A percentile compares a stretch with the other conserved stretches of the same genome.
Conservation (phyloP, 305 asterid genomes). For the Fraxinus albicans region DNA sequence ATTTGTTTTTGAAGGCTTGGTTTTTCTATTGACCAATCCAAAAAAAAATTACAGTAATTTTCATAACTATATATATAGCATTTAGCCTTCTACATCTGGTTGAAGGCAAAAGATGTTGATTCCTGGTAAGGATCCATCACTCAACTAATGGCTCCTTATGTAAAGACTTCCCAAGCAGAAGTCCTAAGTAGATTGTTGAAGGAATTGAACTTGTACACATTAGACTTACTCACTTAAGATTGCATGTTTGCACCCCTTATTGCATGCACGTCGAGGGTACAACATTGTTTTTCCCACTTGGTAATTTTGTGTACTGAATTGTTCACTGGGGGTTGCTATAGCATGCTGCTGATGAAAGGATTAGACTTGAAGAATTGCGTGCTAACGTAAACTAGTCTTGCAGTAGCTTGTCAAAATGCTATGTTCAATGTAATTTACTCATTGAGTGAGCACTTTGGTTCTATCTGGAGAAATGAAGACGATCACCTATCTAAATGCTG, state of each 20-base stretch:
- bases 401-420: constrained; percentile 19
- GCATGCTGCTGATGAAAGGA: constrained; percentile 99
- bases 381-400: constrained; percentile 50
- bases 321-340: constrained; percentile 36
- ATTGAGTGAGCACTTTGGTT: constrained; percentile 40
- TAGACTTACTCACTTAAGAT: not conserved
- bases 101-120: constrained; percentile 11
- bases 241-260: not conserved
- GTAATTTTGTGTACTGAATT: constrained; percentile 13
- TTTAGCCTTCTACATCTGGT: constrained; percentile 3
- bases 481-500: constrained; percentile 63
- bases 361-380: constrained; percentile 84
- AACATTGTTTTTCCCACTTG: constrained; percentile 6
- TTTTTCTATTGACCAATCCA: not conserved
- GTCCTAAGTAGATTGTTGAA: not conserved
- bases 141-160: not conserved
- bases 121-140: not conserved
- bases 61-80: not conserved
- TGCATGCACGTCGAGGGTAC: constrained; percentile 17
- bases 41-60: constrained; percentile 4
- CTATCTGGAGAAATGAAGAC: constrained; percentile 76
- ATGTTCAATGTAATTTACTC: constrained; percentile 21
- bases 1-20: not conserved
- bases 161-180: not conserved
- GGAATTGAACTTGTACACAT: not conserved